Evolutionary conservation across 78 protist species (phyloP).

Genomic region (Guillardia theta): DNA sequence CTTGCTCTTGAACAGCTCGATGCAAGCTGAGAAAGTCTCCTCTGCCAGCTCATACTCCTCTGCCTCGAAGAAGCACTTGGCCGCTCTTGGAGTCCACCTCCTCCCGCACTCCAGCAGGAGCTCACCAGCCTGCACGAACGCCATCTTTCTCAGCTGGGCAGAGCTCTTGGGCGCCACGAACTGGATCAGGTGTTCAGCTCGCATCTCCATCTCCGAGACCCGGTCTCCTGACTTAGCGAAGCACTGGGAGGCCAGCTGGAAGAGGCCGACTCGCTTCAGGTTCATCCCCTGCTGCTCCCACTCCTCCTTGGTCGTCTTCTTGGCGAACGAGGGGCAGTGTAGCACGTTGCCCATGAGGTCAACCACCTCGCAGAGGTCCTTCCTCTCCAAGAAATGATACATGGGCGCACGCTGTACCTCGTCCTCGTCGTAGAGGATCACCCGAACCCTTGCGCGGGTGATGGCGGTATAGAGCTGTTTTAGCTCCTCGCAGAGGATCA

Average conservation of each 20-base stretch:
- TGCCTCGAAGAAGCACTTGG: not conserved
- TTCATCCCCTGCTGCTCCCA: not conserved
- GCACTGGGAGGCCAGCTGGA: not conserved
- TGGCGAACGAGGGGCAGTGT: not conserved
- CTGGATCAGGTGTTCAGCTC: not conserved
- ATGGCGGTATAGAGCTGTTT: constrained; percentile 51
- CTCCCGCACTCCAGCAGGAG: not conserved
- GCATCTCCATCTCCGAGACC: not conserved
- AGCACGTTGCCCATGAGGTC: not conserved
- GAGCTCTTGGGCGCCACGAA: not conserved
- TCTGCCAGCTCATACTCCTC: not conserved
- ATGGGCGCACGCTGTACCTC: constrained; percentile 5
- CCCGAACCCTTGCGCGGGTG: constrained; percentile 42
- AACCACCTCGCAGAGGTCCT: not conserved
- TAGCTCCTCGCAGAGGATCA: constrained; percentile 26
- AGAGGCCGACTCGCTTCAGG: not conserved
- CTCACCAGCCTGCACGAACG: not conserved
- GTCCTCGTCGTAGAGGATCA: constrained; percentile 25
- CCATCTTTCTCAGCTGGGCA: not conserved
- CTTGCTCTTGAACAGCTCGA: too few species aligned
- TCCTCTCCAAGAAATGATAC: not conserved
- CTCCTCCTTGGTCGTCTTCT: not conserved
- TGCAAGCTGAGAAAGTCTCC: not conserved
- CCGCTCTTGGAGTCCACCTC: not conserved
- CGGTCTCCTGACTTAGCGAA: not conserved